Evolutionary conservation across 306 rosid genomes (phyloP).

Genomic region (Notholithocarpus densiflorus): DNA sequence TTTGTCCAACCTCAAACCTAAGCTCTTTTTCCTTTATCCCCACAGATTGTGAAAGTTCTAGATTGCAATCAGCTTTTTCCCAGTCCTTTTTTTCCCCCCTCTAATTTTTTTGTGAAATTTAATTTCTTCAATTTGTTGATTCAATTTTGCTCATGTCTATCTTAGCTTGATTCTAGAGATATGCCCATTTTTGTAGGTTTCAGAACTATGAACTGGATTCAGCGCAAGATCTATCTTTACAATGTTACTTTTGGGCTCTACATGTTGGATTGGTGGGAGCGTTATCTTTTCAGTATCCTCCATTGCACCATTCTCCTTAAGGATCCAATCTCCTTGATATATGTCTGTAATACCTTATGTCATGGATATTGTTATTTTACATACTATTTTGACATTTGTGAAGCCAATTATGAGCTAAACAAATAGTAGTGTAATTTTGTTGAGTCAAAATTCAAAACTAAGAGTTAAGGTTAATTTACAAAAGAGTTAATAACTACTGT

Average conservation of each 20-base stretch:
- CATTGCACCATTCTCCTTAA: neutral
- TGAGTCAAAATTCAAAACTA: neutral
- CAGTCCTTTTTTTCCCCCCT: too few relatives aligned
- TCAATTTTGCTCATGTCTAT: neutral
- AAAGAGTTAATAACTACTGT: neutral
- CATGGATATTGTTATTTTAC: too few relatives aligned
- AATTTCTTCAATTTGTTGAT: neutral
- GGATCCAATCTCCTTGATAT: constrained; percentile 9
- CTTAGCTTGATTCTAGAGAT: neutral
- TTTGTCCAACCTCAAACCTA: too few relatives aligned
- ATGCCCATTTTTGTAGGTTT: neutral
- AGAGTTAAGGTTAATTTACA: neutral
- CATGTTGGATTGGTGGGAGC: constrained; percentile 99
- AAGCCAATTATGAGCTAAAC: neutral
- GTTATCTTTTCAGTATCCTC: constrained; percentile 84
- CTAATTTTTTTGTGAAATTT: neutral
- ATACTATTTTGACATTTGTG: too few relatives aligned
- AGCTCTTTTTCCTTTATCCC: too few relatives aligned
- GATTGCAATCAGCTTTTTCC: too few relatives aligned
- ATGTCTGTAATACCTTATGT: neutral
- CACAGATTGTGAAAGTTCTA: too few relatives aligned
- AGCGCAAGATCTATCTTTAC: constrained; percentile 79
- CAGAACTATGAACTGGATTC: constrained; percentile 75
- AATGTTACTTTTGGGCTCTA: constrained; percentile 91
- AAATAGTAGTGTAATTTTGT: too few relatives aligned